Percentiles rank a stretch among this genome's conserved stretches.
Conservation (phyloP, 2,329 filamentous ascomycete species). For the Falciphora oryzae region DNA sequence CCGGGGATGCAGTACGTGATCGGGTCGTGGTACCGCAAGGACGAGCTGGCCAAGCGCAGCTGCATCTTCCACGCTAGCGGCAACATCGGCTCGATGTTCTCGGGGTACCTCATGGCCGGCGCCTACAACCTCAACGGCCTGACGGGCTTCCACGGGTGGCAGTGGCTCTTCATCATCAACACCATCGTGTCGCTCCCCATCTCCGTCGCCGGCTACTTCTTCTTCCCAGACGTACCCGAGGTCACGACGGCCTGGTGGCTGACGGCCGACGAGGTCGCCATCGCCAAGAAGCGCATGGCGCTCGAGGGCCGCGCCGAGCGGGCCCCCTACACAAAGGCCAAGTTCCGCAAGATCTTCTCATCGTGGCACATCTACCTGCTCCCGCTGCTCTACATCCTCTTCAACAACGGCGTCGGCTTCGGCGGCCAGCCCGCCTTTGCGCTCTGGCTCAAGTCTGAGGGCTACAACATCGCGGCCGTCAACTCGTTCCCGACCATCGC, state of each 20-base stretch:
- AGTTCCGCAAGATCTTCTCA: slow-evolving; percentile 54
- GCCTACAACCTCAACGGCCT: slow-evolving; percentile 47
- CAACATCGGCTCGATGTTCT: slow-evolving; percentile 48
- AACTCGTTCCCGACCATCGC: slow-evolving; percentile 56
- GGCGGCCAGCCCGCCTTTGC: slow-evolving; percentile 49
- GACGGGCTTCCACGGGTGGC: slow-evolving; percentile 44
- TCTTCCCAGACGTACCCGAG: slow-evolving; percentile 34
- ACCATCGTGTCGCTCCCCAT: slow-evolving; percentile 51
- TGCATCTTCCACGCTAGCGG: slow-evolving; percentile 43
- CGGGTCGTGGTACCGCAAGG: slow-evolving; percentile 36
- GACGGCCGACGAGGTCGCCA: slow-evolving; percentile 28
- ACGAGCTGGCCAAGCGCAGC: slow-evolving; percentile 45
- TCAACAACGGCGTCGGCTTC: slow-evolving; percentile 50
- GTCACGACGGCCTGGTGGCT: slow-evolving; percentile 33
- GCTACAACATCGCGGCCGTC: slow-evolving; percentile 35
- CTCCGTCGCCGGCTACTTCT: slow-evolving; percentile 45
- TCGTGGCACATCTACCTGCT: slow-evolving; percentile 61
- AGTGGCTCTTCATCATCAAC: slow-evolving; percentile 54
- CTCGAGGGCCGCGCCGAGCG: slow-evolving; percentile 39
- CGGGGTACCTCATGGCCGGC: slow-evolving; percentile 47
- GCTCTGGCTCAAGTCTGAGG: slow-evolving; percentile 39
- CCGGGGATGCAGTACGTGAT: slow-evolving; percentile 38
- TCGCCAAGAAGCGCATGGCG: slow-evolving; percentile 34
- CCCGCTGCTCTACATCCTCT: slow-evolving; percentile 53
- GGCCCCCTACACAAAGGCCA: slow-evolving; percentile 35